Evolutionary conservation across 169 alveolate genomes (phyloP), one percentile per base, ranked within the genome.

Genomic region (Blepharisma undulans): DNA sequence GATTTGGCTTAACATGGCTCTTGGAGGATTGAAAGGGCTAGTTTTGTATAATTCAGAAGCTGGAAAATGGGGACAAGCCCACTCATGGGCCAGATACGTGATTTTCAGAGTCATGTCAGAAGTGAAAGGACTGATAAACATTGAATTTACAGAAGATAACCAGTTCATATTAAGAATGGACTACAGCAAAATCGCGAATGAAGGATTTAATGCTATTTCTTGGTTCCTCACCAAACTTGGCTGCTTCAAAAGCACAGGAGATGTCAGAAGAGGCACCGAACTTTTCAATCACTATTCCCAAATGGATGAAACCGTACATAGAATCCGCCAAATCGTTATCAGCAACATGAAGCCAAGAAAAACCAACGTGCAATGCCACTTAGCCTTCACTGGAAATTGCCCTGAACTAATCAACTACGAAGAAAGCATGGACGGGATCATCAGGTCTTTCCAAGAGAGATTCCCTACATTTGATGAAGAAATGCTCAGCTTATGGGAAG

Each of bases 21-120:
- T 78, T 48, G 91, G 95, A 79, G 96, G 95, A 8, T 72, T 96
- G 4, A 89, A 90, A 48, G 98, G 97, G 4, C 94, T 96, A 18
- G 78, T 91, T 78, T 92, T 84, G 60, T 96, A 93, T 79, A 81
- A 90, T 87, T 93, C 92, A 29, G 95, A 94, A 21, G 27, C 33
- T 18, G 88, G 94, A 78, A 90, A 92, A 90, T 96, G 98, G 97
- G 96, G 96, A 19, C 93, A 96, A 78, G 97, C 98, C 21, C 98
- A 96, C 76, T 88, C 92, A 4, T 66, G 79, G 33, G 97, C 96
- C 27, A 91, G 94, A 21, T 95, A 87, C 85, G 98, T 94, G 0
- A 94, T 96, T 30, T 72, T 94, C 27, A 19, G 90, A 86, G 96
- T 94, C 27, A 78, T 96, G 66, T 30, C 88, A 21, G 92, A 93